Evolutionary conservation across 306 rosid genomes (phyloP).

Genomic region (Heteromeles arbutifolia): DNA sequence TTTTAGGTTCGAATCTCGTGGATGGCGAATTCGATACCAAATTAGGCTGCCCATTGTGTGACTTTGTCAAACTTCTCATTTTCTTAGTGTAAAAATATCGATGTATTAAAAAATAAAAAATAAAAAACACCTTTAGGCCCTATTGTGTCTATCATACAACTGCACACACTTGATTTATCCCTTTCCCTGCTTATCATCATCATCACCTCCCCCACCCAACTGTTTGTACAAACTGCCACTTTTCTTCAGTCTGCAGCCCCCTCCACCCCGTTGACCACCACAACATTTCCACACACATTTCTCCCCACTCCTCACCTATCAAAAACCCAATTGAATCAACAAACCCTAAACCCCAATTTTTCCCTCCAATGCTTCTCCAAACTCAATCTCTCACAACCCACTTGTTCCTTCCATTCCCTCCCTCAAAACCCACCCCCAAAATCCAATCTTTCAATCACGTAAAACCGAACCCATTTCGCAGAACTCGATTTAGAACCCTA

Average conservation of each 20-base stretch:
- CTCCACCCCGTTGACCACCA: neutral
- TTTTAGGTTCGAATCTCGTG: too few relatives aligned
- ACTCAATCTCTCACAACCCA: slow-evolving; percentile 30
- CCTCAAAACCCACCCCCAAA: slow-evolving; percentile 12
- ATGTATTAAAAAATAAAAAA: too few relatives aligned
- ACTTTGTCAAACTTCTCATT: too few relatives aligned
- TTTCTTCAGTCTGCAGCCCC: neutral
- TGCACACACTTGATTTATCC: neutral
- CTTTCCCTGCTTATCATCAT: neutral
- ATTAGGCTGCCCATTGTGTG: too few relatives aligned
- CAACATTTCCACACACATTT: neutral
- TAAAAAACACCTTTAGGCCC: neutral
- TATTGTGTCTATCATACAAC: neutral
- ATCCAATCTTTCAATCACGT: slow-evolving; percentile 9
- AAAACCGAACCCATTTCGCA: slow-evolving; percentile 20
- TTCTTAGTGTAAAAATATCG: too few relatives aligned
- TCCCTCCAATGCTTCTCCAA: slow-evolving; percentile 48
- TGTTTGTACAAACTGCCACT: neutral
- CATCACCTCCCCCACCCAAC: neutral
- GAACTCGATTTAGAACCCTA: slow-evolving; percentile 7
- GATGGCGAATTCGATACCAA: too few relatives aligned
- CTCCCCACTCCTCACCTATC: neutral
- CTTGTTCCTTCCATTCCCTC: slow-evolving; percentile 26
- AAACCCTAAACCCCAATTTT: neutral
- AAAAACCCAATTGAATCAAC: neutral